Conservation (phyloP, 257 asterid genomes). For the Jacaranda copaia region DNA sequence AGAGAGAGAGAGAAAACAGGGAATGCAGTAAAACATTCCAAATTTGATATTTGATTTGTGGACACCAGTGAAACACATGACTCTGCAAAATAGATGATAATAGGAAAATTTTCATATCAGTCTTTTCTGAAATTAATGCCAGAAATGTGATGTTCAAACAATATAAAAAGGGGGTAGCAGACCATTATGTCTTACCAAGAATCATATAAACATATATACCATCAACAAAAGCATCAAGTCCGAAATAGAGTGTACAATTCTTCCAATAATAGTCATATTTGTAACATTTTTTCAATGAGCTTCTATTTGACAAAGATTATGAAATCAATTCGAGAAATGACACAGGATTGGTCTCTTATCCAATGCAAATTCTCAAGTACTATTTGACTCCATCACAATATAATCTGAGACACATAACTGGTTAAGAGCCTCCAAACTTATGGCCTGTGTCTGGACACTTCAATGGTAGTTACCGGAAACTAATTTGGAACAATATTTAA, state of each 20-base stretch:
- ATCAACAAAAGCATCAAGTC: not conserved
- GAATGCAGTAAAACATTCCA: not conserved
- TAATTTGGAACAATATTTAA: not conserved
- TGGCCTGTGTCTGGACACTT: not conserved
- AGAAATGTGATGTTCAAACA: not conserved
- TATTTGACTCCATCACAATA: not conserved
- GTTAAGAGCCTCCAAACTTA: conserved; percentile 24
- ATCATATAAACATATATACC: not conserved
- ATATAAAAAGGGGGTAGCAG: conserved; percentile 4
- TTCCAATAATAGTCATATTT: not conserved
- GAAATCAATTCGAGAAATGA: not conserved
- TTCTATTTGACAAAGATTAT: not conserved
- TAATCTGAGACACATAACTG: not conserved
- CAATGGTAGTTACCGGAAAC: not conserved
- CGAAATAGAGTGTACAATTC: not conserved
- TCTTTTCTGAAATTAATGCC: conserved; percentile 15
- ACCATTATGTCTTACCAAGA: not conserved
- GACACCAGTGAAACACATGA: not conserved
- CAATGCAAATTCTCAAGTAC: not conserved
- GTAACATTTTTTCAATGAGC: not conserved
- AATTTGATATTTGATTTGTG: not conserved
- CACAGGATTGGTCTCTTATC: not conserved
- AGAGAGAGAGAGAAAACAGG: not conserved
- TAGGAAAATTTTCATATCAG: not conserved
- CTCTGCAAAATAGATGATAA: not conserved